Conservation (phyloP, 2,329 filamentous ascomycete genomes). For the Lasiodiplodia sp. region DNA sequence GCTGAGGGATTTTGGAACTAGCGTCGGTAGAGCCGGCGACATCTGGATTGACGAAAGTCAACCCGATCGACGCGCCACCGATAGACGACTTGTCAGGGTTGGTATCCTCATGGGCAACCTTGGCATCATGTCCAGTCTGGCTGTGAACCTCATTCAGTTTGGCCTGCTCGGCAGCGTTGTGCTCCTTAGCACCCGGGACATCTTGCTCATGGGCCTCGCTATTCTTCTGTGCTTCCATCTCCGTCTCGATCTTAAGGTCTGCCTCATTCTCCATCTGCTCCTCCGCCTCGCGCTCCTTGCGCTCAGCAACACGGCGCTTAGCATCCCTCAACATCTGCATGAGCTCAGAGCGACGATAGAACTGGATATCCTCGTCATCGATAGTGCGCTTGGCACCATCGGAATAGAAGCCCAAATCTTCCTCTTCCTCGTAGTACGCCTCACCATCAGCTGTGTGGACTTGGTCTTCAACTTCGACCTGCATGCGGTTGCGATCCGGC, state of each 20-base stretch:
- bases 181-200: background rate
- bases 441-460: conserved; percentile 35
- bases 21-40: too few species aligned
- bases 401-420: conserved; percentile 80
- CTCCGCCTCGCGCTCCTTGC: conserved; percentile 33
- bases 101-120: background rate
- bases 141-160: background rate
- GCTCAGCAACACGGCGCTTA: conserved; percentile 18
- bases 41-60: background rate
- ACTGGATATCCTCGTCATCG: conserved; percentile 88
- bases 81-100: too few species aligned
- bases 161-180: background rate
- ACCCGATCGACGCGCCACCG: background rate
- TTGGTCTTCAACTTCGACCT: conserved; percentile 9
- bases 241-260: background rate
- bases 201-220: background rate
- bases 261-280: background rate
- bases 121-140: background rate
- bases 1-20: too few species aligned
- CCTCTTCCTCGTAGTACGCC: conserved; percentile 51
- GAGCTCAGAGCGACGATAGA: conserved; percentile 89
- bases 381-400: conserved; percentile 89
- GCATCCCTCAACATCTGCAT: conserved; percentile 51
- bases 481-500: background rate
- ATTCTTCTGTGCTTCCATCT: background rate